These are phyloP conservation scores for Cercospora sesami DNA, from an alignment of 2,329 filamentous ascomycete species.

Conservation along the genomic window DNA sequence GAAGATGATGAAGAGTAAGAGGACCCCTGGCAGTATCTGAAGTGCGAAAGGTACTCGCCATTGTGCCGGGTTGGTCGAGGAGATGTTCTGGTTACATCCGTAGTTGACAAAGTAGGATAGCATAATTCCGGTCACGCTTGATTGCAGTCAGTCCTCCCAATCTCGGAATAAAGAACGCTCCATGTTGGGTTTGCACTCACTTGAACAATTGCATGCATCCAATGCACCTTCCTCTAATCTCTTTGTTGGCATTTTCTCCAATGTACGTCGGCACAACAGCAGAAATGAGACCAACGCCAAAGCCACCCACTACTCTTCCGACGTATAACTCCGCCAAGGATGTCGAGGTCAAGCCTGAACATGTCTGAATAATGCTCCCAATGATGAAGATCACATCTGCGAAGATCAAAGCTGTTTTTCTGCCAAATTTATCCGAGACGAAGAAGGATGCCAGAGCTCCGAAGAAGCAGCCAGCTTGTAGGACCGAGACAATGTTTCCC, in stretches of 20 bases:
- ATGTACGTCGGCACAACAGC: conserved; percentile 49
- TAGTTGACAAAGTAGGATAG: conserved; percentile 57
- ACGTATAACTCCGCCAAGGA: conserved; percentile 44
- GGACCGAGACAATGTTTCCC: conserved; percentile 48
- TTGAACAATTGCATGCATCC: conserved; percentile 38
- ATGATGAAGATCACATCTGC: conserved; percentile 47
- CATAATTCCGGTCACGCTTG: conserved; percentile 50
- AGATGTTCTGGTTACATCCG: conserved; percentile 50
- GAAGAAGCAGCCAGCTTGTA: conserved; percentile 49
- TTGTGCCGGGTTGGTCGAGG: conserved; percentile 48
- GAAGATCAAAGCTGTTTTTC: conserved; percentile 45
- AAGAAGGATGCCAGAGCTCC: conserved; percentile 48
- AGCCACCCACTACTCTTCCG: conserved; percentile 47
- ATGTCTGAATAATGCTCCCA: conserved; percentile 45
- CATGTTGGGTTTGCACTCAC: conserved; percentile 13
- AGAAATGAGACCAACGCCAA: conserved; percentile 47
- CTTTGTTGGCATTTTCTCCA: conserved; percentile 48
- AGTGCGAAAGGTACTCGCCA: conserved; percentile 56
- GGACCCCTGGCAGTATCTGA: conserved; percentile 53
- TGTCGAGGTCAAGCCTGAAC: conserved; percentile 37
- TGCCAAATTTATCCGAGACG: conserved; percentile 45
- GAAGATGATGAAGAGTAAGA: conserved; percentile 54
- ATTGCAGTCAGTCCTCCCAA: conserved; percentile 31
- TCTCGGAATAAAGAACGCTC: not conserved
- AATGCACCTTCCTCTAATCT: conserved; percentile 36